Evolutionary conservation across 805 yeast genomes (phyloP), one percentile per base, ranked within the genome.

Genomic region (Torulaspora quercuum): DNA sequence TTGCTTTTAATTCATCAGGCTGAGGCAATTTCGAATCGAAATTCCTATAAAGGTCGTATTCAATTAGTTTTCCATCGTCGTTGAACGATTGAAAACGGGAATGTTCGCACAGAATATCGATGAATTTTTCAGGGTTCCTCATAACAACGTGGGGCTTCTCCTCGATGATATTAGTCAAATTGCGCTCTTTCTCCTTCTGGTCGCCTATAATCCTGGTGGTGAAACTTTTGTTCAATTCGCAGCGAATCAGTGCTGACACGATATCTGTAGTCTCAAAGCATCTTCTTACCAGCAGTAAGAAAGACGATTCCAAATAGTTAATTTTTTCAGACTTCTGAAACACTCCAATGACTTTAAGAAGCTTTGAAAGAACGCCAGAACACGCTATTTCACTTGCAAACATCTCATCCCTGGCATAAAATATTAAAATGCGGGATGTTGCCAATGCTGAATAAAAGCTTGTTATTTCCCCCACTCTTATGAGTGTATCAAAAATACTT

Each of bases 211-310:
- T 55, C 29, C 55, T 60, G 1, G 63, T 52, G 1, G 57, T 56
- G 30, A 78, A 69, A 19, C 68, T 61, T 16, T 61, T 65, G 3
- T 68, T 55, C 7, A 84, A 54, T 38, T 80, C 87, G 14, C 69
- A 63, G 0, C 61, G 49, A 50, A 85, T 73, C 24, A 73, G 61
- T 7, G 64, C 63, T 18, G 67, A 64, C 4, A 86, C 62, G 8
- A 74, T 61, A 0, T 67, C 70, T 0, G 64, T 55, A 3, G 76
- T 72, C 57, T 88, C 97, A 55, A 80, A 76, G 39, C 88, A 79
- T 28, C 82, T 68, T 53, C 95, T 72, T 1, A 80, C 56, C 21
- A 87, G 62, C 8, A 76, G 64, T 1, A 77, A 66, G 13, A 79
- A 64, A 1, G 75, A 57, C 5, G 70, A 63, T 41, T 76, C 78